These are phyloP conservation scores for Cyphellophora europaea DNA, from an alignment of 2,329 filamentous ascomycete genomes.

Conservation along the genomic window DNA sequence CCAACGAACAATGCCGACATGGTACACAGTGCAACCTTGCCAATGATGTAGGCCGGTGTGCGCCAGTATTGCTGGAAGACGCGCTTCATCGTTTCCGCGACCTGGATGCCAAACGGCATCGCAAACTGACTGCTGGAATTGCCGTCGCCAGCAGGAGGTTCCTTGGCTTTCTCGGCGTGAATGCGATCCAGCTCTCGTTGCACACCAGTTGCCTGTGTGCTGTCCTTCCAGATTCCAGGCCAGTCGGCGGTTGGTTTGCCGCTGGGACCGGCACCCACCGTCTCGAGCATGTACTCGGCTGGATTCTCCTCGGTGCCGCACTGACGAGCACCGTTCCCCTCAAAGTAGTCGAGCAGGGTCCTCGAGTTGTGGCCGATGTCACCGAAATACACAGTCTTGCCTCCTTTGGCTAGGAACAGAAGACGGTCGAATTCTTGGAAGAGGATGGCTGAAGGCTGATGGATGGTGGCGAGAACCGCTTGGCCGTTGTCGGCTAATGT, in stretches of 20 bases:
- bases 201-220: constrained; percentile 43
- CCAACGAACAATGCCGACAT: constrained; percentile 22
- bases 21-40: constrained; percentile 1
- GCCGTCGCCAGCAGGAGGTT: constrained; percentile 27
- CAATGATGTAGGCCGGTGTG: constrained; percentile 51
- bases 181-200: constrained; percentile 46
- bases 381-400: constrained; percentile 75
- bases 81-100: constrained; percentile 58
- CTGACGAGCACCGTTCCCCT: constrained; percentile 55
- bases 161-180: constrained; percentile 38
- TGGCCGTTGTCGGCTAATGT: constrained; percentile 49
- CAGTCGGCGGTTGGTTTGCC: constrained; percentile 54
- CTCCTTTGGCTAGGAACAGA: constrained; percentile 66
- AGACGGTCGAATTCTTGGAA: constrained; percentile 60
- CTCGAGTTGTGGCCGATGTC: constrained; percentile 57
- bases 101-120: constrained; percentile 57
- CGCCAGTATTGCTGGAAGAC: constrained; percentile 64
- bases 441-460: constrained; percentile 45
- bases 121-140: constrained; percentile 63
- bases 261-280: constrained; percentile 38
- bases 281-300: constrained; percentile 46
- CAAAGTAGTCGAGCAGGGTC: constrained; percentile 67
- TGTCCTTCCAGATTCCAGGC: constrained; percentile 52
- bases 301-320: constrained; percentile 66
- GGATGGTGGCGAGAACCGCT: constrained; percentile 46